Evolutionary conservation across 345 rosid species (phyloP).

Genomic region (Xanthoceras sorbifolium): DNA sequence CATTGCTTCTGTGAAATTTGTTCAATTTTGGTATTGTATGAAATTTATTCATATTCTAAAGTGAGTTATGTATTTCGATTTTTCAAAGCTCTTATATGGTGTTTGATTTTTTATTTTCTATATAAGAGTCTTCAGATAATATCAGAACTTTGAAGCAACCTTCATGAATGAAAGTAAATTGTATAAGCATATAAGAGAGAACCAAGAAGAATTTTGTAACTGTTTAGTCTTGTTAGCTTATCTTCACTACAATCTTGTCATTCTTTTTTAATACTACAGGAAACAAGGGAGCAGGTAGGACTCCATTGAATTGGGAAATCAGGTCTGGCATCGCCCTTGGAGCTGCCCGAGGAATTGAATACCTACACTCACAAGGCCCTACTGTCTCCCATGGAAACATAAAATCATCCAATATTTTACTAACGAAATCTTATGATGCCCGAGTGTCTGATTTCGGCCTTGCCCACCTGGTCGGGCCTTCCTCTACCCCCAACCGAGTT

Average conservation of each 20-base stretch:
- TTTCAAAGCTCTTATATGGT: not conserved
- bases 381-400: constrained; percentile 83
- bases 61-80: not conserved
- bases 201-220: not conserved
- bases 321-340: constrained; percentile 80
- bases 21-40: not conserved
- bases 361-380: constrained; percentile 87
- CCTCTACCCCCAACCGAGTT: constrained; percentile 72
- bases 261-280: constrained; percentile 44
- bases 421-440: constrained; percentile 66
- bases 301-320: constrained; percentile 83
- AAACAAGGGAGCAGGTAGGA: constrained; percentile 88
- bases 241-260: not conserved
- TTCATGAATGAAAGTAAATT: not conserved
- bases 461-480: constrained; percentile 74
- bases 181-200: not conserved
- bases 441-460: constrained; percentile 94
- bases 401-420: constrained; percentile 88
- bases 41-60: not conserved
- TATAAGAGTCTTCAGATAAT: not conserved
- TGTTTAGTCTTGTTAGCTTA: not conserved
- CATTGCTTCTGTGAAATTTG: not conserved
- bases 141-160: not conserved
- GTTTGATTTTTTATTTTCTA: not conserved
- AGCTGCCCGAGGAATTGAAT: constrained; percentile 82